Conservation (phyloP, 495 filamentous ascomycete species). For the Pseudevernia furfuracea region DNA sequence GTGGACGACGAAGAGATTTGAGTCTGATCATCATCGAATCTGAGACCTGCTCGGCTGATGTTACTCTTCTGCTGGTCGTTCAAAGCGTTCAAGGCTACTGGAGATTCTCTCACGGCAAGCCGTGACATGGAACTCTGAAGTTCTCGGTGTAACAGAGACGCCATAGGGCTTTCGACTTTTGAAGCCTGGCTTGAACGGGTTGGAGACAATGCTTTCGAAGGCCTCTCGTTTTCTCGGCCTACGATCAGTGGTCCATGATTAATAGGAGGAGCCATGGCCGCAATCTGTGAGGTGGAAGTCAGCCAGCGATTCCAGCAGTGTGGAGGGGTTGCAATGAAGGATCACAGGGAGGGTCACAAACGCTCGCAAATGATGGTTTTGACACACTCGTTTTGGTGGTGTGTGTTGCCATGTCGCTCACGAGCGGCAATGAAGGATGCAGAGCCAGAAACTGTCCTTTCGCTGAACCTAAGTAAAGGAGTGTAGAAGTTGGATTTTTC, state of each 20-base stretch:
- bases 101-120: constrained; percentile 21
- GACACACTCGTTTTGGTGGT: constrained; percentile 19
- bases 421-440: constrained; percentile 20
- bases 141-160: constrained; percentile 18
- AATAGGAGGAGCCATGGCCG: constrained; percentile 25
- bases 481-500: constrained; percentile 27
- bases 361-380: constrained; percentile 40
- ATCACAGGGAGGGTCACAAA: constrained; percentile 13
- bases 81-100: constrained; percentile 10
- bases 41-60: constrained; percentile 23
- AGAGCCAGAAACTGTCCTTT: constrained; percentile 12
- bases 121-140: constrained; percentile 23
- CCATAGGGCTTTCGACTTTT: constrained; percentile 14
- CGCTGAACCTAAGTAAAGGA: constrained; percentile 24
- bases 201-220: constrained; percentile 5
- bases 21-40: constrained; percentile 49
- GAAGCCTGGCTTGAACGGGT: constrained; percentile 8
- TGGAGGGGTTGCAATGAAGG: not conserved
- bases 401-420: constrained; percentile 25
- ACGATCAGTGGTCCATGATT: constrained; percentile 9
- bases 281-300: constrained; percentile 20
- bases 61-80: constrained; percentile 22
- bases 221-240: constrained; percentile 16
- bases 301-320: constrained; percentile 1
- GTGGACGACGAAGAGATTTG: constrained; percentile 67